Evolutionary conservation across 805 yeast genomes (phyloP), one percentile per base, ranked within the genome.

Genomic region (Saturnispora hagleri): DNA sequence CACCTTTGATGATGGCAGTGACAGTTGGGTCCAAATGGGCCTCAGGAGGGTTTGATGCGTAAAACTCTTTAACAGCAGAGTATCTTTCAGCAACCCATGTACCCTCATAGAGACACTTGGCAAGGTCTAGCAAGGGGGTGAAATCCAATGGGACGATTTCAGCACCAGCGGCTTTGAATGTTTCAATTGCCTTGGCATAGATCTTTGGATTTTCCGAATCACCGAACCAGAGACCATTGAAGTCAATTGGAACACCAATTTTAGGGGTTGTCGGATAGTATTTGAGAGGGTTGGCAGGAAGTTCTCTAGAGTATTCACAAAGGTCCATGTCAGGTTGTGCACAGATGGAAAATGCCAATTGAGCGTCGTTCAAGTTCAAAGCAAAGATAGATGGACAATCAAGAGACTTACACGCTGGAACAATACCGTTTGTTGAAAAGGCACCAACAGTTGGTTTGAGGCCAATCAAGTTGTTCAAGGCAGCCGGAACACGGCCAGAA

Each of bases 11-110:
- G 63, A 91, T 89, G 26, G 75, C 69, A 40, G 75, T 65, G 24
- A 93, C 98, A 5, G 89, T 86, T 48, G 96, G 95, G 66, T 91
- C 97, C 60, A 91, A 71, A 47, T 84, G 76, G 34, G 76, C 74
- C 43, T 66, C 73, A 33, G 93, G 88, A 18, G 93, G 89, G 62
- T 81, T 76, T 7, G 85, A 73, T 28, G 79, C 79, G 52, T 87
- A 74, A 58, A 85, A 86, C 42, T 84, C 87, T 59, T 80, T 77
- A 36, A 82, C 79, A 26, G 97, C 97, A 56, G 88, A 81, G 70
- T 81, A 89, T 60, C 99, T 79, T 71, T 91, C 99, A 24, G 95
- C 88, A 10, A 91, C 98, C 99, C 99, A 91, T n/a, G 98, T 86
- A 53, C 99, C 99, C 63, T 91, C 97, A 65, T 91, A 91, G 36